phyloP scores from a whole-genome alignment of 2,329 filamentous ascomycete species.

The Neopestalotiopsis clavispora region DNA sequence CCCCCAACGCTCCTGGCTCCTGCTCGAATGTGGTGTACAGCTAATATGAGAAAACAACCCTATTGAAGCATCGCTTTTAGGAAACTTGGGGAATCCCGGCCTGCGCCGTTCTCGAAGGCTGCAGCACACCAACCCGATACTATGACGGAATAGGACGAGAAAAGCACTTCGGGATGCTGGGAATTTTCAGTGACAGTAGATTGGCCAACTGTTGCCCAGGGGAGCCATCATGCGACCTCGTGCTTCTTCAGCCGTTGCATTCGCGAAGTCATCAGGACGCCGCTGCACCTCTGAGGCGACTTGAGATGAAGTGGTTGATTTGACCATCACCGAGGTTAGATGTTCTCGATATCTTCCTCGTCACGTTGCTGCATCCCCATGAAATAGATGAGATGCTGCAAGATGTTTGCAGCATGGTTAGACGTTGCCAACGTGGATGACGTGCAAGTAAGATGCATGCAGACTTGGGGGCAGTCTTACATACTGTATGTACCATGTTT shows the following conservation, averaged over 20 bases:
- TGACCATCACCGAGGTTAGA: neutral
- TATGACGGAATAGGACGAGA: neutral
- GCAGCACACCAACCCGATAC: neutral
- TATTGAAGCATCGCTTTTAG: neutral
- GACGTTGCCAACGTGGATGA: too few species aligned
- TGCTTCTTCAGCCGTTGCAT: neutral
- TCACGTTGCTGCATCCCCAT: neutral
- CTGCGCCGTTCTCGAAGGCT: neutral
- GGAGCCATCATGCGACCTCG: conserved; percentile 7
- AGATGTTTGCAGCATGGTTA: too few species aligned
- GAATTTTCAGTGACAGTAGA: neutral
- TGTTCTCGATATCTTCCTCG: neutral
- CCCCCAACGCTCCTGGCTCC: neutral
- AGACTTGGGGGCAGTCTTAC: too few species aligned
- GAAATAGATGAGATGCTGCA: too few species aligned
- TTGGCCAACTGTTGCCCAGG: neutral
- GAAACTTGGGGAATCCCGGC: neutral
- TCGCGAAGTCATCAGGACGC: neutral
- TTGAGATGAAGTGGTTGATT: neutral
- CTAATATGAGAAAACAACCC: neutral
- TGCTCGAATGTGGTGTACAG: neutral
- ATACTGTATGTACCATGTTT: neutral
- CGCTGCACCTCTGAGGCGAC: neutral
- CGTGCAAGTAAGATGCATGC: too few species aligned
- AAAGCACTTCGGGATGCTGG: neutral